phyloP scores from a whole-genome alignment of 768 basidiomycete genomes.

The Lactarius sp. region DNA sequence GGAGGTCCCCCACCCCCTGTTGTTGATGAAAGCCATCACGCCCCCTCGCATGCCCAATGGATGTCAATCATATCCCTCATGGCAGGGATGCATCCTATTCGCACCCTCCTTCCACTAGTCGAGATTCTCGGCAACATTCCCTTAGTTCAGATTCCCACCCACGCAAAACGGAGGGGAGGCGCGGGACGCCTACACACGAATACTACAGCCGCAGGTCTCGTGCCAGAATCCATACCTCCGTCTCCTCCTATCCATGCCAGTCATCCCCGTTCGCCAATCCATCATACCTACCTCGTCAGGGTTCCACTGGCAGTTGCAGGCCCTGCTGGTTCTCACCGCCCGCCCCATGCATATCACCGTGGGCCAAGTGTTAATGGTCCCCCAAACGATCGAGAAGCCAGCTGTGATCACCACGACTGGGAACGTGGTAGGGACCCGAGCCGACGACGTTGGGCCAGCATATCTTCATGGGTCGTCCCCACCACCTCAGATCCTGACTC shows the following conservation, averaged over 20 bases:
- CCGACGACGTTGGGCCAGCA: constrained; percentile 27
- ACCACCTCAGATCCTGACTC: constrained; percentile 43
- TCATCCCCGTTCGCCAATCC: constrained; percentile 49
- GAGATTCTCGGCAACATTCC: constrained; percentile 52
- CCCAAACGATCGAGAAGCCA: constrained; percentile 45
- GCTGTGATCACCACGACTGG: constrained; percentile 66
- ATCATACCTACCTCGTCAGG: constrained; percentile 46
- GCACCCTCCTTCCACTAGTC: constrained; percentile 35
- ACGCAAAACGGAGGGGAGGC: constrained; percentile 48
- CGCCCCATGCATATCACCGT: constrained; percentile 59
- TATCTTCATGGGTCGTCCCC: constrained; percentile 32
- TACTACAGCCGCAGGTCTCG: constrained; percentile 51
- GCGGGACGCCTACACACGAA: constrained; percentile 49
- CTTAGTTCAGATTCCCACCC: constrained; percentile 61
- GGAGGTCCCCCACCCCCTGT: constrained; percentile 80
- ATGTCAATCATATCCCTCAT: constrained; percentile 37
- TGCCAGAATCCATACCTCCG: constrained; percentile 51
- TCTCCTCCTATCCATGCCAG: constrained; percentile 49
- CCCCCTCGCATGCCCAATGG: constrained; percentile 72
- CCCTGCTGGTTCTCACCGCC: constrained; percentile 48
- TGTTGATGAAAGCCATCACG: constrained; percentile 69
- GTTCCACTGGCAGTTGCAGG: constrained; percentile 50
- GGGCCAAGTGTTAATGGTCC: constrained; percentile 44
- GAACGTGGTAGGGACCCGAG: constrained; percentile 36
- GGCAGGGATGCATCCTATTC: constrained; percentile 48